A percentile compares a stretch with the other conserved stretches of the same genome.
These are phyloP conservation scores for Fomitopsis schrenkii DNA, from an alignment of 1,284 basidiomycete species.

Conservation along the genomic window DNA sequence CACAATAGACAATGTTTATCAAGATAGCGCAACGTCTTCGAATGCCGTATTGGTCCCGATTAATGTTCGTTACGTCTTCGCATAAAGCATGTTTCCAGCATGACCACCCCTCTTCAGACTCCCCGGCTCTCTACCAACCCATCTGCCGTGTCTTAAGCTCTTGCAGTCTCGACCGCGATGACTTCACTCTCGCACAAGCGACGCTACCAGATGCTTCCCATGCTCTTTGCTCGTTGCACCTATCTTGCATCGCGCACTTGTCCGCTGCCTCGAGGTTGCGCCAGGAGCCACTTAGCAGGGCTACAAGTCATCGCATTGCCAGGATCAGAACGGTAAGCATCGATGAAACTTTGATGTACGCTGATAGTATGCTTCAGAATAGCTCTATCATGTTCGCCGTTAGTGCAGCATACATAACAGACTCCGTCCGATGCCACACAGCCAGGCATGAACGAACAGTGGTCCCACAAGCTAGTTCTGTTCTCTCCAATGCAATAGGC, in stretches of 20 bases:
- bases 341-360: not conserved
- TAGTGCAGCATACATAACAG: not conserved
- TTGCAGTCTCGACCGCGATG: not conserved
- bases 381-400: not conserved
- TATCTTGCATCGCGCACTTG: not conserved
- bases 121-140: not conserved
- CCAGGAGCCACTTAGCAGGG: not conserved
- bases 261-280: conserved; percentile 2
- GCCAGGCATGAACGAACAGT: not conserved
- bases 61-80: not conserved
- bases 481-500: not conserved
- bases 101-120: not conserved
- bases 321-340: conserved; percentile 3
- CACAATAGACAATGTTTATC: not conserved
- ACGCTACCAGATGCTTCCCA: not conserved
- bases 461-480: not conserved
- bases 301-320: not conserved
- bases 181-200: not conserved
- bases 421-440: not conserved
- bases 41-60: not conserved
- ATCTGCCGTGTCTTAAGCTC: not conserved
- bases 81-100: not conserved
- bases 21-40: not conserved
- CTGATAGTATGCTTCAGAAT: not conserved
- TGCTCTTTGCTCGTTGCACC: not conserved